Conservation (phyloP, 257 asterid species). For the Gentiana dahurica region DNA sequence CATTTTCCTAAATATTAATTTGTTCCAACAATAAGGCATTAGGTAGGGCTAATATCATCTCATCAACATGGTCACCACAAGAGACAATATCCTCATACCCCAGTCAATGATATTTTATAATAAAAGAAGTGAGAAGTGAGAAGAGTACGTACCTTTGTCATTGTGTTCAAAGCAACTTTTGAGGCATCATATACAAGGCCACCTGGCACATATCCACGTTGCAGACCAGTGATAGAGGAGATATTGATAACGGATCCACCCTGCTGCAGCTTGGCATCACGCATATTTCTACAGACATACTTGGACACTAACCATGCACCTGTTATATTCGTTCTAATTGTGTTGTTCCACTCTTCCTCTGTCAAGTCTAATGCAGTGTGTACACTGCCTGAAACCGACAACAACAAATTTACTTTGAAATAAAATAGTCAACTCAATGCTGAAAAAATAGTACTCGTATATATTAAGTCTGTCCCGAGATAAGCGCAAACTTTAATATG, state of each 20-base stretch:
- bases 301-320: conserved; percentile 26
- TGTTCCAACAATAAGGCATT: too few species aligned
- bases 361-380: conserved; percentile 18
- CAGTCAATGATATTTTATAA: not conserved
- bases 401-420: too few species aligned
- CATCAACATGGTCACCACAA: too few species aligned
- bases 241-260: conserved; percentile 26
- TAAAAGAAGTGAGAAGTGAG: too few species aligned
- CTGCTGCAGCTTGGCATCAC: conserved; percentile 8
- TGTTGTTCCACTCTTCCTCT: conserved; percentile 20
- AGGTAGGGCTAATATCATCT: too few species aligned
- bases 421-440: too few species aligned
- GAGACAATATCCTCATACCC: too few species aligned
- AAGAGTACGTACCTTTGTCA: conserved; percentile 17
- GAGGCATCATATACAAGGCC: conserved; percentile 19
- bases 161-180: conserved; percentile 18
- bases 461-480: too few species aligned
- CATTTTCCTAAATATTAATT: too few species aligned
- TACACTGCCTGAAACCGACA: conserved; percentile 9
- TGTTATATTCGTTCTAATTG: conserved; percentile 14
- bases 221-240: conserved; percentile 19
- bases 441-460: too few species aligned
- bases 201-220: conserved; percentile 20
- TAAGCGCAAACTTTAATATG: too few species aligned
- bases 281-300: conserved; percentile 16